A percentile compares a stretch with the other conserved stretches of the same genome.
Evolutionary conservation across 257 asterid genomes (phyloP).

Genomic region (Lantana camara): DNA sequence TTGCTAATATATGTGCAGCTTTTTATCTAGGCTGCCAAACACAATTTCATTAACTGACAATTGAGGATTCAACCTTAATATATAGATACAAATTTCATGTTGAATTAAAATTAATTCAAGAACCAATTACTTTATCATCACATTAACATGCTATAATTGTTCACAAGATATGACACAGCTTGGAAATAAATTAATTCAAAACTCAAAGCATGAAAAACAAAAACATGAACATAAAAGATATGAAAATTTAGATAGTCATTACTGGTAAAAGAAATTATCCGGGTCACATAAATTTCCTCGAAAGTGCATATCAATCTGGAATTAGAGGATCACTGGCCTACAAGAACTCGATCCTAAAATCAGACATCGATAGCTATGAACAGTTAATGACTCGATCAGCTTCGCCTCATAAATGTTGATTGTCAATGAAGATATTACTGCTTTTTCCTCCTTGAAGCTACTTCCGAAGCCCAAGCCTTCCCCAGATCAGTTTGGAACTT

Average conservation of each 20-base stretch:
- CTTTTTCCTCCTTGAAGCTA: constrained; percentile 81
- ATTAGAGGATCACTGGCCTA: not conserved
- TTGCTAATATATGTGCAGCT: too few species aligned
- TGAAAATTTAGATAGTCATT: not conserved
- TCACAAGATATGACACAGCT: too few species aligned
- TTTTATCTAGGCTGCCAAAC: too few species aligned
- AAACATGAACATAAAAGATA: not conserved
- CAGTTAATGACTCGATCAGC: not conserved
- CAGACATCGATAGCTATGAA: not conserved
- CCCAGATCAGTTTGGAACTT: constrained; percentile 93
- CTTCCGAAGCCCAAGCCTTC: constrained; percentile 90
- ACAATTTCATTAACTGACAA: too few species aligned
- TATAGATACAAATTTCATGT: too few species aligned
- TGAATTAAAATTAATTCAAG: too few species aligned
- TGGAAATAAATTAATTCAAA: too few species aligned
- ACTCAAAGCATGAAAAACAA: too few species aligned
- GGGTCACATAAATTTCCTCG: not conserved
- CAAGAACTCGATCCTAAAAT: constrained; percentile 12
- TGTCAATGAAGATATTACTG: constrained; percentile 22
- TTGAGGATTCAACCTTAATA: too few species aligned
- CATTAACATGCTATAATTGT: too few species aligned
- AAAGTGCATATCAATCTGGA: not conserved
- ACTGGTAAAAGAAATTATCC: not conserved
- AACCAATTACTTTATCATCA: too few species aligned
- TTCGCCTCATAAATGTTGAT: not conserved